Evolutionary conservation across 2,329 filamentous ascomycete genomes (phyloP), one percentile per base, ranked within the genome.

Genomic region (Fusarium denticulatum): DNA sequence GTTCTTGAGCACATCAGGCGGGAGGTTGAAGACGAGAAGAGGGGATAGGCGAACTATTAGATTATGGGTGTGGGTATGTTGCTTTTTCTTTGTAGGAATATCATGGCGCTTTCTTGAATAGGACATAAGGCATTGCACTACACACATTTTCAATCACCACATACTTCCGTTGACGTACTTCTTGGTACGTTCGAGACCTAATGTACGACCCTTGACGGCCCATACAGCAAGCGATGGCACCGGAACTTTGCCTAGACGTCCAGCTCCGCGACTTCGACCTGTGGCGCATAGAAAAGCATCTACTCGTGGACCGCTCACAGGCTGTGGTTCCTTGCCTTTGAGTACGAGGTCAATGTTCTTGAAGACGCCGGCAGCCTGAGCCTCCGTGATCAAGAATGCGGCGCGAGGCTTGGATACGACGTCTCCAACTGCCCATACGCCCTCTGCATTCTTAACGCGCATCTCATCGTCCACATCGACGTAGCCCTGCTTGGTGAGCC

Each of bases 1-100:
- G 89, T 92, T 36, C 85, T 99, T 78, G 90, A 93, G 53, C 92
- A 94, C 81, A 80, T 98, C 80, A 89, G 90, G 83, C 87, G 90
- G 80, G 91, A 98, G 84, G 93, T 98, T 82, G 95, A 98, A 78
- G 92, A 94, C 28, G 95, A 96, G 88, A 96, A 93, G 86, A 85
- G 85, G 67, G 85, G 87, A 69, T 84, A 85, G 82, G 87, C 45
- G 60, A 39, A 64, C 37, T 50, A 61, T 60, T 61, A 65, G 64
- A 67, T 40, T 56, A 55, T 32, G 57, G 67, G 67, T 52, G 49
- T 65, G 67, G 65, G 50, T 59, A 69, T 70, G 57, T 32, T 66
- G 66, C 63, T 69, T 73, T 73, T 64, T 67, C 57, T 73, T 67
- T 77, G 68, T 79, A 75, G 74, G 69, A 79, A 77, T 75, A 76